Evolutionary conservation across 257 asterid species (phyloP).

Genomic region (Primulina eburnea): DNA sequence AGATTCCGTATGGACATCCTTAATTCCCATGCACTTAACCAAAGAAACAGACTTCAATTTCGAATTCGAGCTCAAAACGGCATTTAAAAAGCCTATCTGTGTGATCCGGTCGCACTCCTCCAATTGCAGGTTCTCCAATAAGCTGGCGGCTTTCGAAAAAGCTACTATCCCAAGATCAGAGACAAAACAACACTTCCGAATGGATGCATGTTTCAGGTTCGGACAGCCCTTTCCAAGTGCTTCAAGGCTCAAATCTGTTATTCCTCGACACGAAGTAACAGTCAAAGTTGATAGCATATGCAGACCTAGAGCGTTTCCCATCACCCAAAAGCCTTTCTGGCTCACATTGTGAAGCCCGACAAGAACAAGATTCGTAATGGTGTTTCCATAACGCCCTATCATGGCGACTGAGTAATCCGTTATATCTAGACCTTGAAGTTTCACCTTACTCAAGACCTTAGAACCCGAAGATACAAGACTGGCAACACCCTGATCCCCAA

Average conservation of each 20-base stretch:
- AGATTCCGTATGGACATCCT: slow-evolving; percentile 40
- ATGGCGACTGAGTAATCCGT: slow-evolving; percentile 77
- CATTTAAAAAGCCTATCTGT: slow-evolving; percentile 55
- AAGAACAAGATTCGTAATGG: slow-evolving; percentile 57
- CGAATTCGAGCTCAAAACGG: slow-evolving; percentile 59
- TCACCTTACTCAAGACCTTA: slow-evolving; percentile 54
- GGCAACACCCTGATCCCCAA: slow-evolving; percentile 83
- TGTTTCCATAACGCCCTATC: slow-evolving; percentile 75
- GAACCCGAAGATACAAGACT: slow-evolving; percentile 54
- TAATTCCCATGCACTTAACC: slow-evolving; percentile 75
- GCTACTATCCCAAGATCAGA: slow-evolving; percentile 74
- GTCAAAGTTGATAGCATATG: slow-evolving; percentile 51
- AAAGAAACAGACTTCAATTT: slow-evolving; percentile 69
- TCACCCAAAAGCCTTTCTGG: slow-evolving; percentile 92
- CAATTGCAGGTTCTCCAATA: slow-evolving; percentile 66
- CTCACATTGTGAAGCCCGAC: slow-evolving; percentile 64
- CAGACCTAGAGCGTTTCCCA: slow-evolving; percentile 77
- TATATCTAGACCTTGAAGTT: slow-evolving; percentile 63
- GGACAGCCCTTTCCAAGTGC: slow-evolving; percentile 67
- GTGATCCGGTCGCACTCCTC: slow-evolving; percentile 89
- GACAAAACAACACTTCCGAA: slow-evolving; percentile 65
- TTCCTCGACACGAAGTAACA: slow-evolving; percentile 61
- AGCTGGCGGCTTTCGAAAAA: slow-evolving; percentile 52
- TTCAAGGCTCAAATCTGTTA: slow-evolving; percentile 67
- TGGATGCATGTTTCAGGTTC: slow-evolving; percentile 57